phyloP scores from a whole-genome alignment of 148 eudicot species.

The Vaccinium macrocarpon region DNA sequence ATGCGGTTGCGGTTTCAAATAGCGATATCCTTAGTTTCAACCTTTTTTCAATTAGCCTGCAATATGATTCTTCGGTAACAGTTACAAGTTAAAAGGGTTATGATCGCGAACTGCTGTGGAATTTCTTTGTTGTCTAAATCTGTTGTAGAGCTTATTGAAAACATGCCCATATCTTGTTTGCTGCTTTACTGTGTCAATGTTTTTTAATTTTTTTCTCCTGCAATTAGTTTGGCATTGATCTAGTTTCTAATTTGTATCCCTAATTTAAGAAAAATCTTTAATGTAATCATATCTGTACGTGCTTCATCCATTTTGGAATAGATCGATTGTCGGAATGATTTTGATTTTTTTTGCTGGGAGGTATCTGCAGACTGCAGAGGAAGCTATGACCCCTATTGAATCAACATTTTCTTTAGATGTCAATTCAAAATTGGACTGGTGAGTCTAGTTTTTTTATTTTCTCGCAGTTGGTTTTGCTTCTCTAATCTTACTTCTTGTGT shows the following conservation, averaged over 20 bases:
- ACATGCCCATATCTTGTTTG: background rate
- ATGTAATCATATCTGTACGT: background rate
- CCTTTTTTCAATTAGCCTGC: background rate
- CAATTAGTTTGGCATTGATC: background rate
- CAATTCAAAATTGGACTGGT: constrained; percentile 85
- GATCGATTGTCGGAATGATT: background rate
- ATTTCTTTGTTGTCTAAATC: background rate
- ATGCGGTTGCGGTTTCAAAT: background rate
- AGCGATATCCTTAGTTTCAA: background rate
- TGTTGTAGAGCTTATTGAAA: constrained; percentile 9
- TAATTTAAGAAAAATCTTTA: background rate
- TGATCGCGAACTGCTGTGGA: background rate
- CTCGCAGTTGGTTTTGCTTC: background rate
- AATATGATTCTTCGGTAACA: background rate
- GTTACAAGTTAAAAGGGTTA: background rate
- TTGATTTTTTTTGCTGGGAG: background rate
- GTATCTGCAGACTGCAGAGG: constrained; percentile 79
- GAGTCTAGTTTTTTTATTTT: constrained; percentile 22
- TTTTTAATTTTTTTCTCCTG: background rate
- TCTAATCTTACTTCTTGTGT: background rate
- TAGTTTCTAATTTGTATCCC: background rate
- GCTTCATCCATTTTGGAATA: constrained; percentile 6
- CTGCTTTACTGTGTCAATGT: background rate
- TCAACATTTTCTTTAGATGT: constrained; percentile 91
- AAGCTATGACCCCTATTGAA: constrained; percentile 97